Conservation (phyloP, 495 filamentous ascomycete species). For the Daldinia bambusicola region DNA sequence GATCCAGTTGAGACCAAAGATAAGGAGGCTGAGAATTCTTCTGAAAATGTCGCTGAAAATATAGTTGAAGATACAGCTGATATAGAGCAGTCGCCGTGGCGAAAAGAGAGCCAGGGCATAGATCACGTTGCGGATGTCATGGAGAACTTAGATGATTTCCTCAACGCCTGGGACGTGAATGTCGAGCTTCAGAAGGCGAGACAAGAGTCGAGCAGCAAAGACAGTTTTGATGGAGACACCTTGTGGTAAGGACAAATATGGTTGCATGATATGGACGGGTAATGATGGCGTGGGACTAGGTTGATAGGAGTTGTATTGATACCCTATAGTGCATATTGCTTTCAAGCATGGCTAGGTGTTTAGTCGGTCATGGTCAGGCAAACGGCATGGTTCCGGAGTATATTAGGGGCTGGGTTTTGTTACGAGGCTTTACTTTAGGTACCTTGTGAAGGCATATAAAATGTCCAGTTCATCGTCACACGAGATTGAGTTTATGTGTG, state of each 20-base stretch:
- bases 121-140: slow-evolving; percentile 58
- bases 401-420: not conserved
- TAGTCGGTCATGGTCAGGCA: not conserved
- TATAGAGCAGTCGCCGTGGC: slow-evolving; percentile 38
- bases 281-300: not conserved
- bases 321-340: slow-evolving; percentile 18
- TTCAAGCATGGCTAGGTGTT: slow-evolving; percentile 30
- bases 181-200: slow-evolving; percentile 48
- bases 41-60: not conserved
- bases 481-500: not conserved
- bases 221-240: slow-evolving; percentile 2
- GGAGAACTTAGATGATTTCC: slow-evolving; percentile 55
- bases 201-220: slow-evolving; percentile 24
- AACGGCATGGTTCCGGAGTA: not conserved
- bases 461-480: not conserved
- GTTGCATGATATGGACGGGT: slow-evolving; percentile 1
- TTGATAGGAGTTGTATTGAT: slow-evolving; percentile 13
- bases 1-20: not conserved
- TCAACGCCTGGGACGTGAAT: slow-evolving; percentile 55
- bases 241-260: not conserved
- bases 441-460: not conserved
- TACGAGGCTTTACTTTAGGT: not conserved
- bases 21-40: not conserved
- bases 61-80: slow-evolving; percentile 24
- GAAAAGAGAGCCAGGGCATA: slow-evolving; percentile 35